phyloP scores from a whole-genome alignment of 1,284 basidiomycete genomes.

The Calocybe gambosa region DNA sequence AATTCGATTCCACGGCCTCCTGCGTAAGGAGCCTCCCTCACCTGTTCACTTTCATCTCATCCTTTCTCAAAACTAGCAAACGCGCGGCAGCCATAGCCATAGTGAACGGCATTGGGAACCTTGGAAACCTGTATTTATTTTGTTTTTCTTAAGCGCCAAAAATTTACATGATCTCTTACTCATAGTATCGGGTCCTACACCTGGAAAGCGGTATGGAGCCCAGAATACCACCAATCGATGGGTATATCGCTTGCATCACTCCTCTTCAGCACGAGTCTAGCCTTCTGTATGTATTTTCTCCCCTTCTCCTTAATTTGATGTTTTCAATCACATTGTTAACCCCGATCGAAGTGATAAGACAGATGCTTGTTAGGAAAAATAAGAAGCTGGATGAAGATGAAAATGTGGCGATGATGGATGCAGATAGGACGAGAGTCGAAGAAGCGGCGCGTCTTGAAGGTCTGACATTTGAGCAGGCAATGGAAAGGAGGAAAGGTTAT shows the following conservation, averaged over 20 bases:
- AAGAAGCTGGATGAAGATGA: slow-evolving; percentile 39
- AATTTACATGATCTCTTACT: neutral
- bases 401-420: slow-evolving; percentile 32
- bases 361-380: slow-evolving; percentile 40
- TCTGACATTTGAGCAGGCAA: slow-evolving; percentile 45
- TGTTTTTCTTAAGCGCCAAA: neutral
- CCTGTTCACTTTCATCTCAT: neutral
- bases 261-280: slow-evolving; percentile 30
- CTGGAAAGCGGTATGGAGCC: slow-evolving; percentile 47
- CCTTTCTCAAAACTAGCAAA: slow-evolving; percentile 18
- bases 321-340: too few relatives aligned
- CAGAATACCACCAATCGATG: slow-evolving; percentile 47
- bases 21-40: slow-evolving; percentile 28
- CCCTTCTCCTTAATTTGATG: neutral
- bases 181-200: slow-evolving; percentile 44
- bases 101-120: slow-evolving; percentile 30
- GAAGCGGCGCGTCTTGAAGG: slow-evolving; percentile 46
- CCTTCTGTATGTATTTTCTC: slow-evolving; percentile 28
- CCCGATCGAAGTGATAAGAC: slow-evolving; percentile 37
- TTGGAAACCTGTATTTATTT: slow-evolving; percentile 27
- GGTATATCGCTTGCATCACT: slow-evolving; percentile 38
- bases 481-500: slow-evolving; percentile 42
- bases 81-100: slow-evolving; percentile 32
- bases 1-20: slow-evolving; percentile 61
- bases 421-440: slow-evolving; percentile 36